Evolutionary conservation across 306 rosid species (phyloP), one percentile per base, ranked within the genome.

Genomic region (Vigna unguiculata): DNA sequence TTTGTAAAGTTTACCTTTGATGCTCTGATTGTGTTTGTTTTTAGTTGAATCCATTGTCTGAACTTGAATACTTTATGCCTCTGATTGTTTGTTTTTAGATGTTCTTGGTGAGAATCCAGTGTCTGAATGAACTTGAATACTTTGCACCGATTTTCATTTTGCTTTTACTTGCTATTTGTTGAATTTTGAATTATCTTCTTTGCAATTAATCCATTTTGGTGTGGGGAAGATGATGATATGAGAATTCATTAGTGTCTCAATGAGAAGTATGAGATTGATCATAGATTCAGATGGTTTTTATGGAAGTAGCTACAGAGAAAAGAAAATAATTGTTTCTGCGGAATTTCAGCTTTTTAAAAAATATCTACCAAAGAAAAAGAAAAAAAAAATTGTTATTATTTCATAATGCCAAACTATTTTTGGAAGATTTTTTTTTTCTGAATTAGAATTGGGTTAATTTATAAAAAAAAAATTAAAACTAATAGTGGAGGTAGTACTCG

Each of bases 1-100:
- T 74, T 16, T 48, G 72, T 43, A 4, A 68, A 64, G 57, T 34
- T 76, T 63, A 40, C 24, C 62, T 47, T 74, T 85, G 21, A 48
- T 74, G 72, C 30, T 73, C 11, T 74, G 20, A 15, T 80, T 76
- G 53, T 66, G 45, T 67, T 15, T 9, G 75, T 49, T 53, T 32
- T 43, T 48, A 11, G 24, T 75, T 58, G 17, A 41, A 63, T 71
- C 36, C 41, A 46, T 30, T 45, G 10, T 61, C 30, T 71, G 49
- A 40, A 9, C 10, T 40, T 40, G 13, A 62, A 30, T 71, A 45
- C 46, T 82, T 71, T 54, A n/a, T 48, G 34, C 41, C 4, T 28
- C 30, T 2, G 30, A 28, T 28, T 66, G 45, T 67, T 15, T 9
- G 75, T 49, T 53, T 32, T 43, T 48, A 11, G 24, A 69, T 58